Evolutionary conservation across 169 alveolate genomes (phyloP), one percentile per base, ranked within the genome.

Genomic region (Plasmodium gonderi): DNA sequence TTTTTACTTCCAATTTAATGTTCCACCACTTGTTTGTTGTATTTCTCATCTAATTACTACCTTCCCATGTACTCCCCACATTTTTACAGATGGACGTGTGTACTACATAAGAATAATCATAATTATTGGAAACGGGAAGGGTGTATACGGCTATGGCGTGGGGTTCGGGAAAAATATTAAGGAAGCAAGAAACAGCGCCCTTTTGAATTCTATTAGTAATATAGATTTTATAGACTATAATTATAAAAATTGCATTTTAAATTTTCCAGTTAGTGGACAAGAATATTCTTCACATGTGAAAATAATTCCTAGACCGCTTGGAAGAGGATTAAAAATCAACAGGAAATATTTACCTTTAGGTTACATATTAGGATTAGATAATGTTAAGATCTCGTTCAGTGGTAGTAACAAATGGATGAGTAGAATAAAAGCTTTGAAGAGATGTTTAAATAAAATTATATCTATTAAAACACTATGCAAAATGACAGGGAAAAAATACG

Each of bases 61-160:
- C n/a, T n/a, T n/a, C n/a, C n/a, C n/a, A n/a, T n/a, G n/a, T n/a
- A n/a, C n/a, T n/a, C n/a, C n/a, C n/a, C n/a, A n/a, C n/a, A n/a
- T n/a, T n/a, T 23, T 47, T 12, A 12, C 80, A 90, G 94, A 94
- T 69, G 97, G 97, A 8, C 80, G 97, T 33, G 96, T 95, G 36
- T 95, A 95, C 74, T 95, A 94, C 82, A 76, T 94, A 80, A 95
- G 97, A 47, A 94, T 94, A 14, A 91, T 95, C 20, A 94, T 91
- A 26, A 95, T 96, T 14, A 95, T 95, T 8, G 97, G 97, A 12
- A 95, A 95, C 67, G 97, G 97, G 9, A 92, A 92, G 45, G 97
- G 97, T 1, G 95, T 94, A 20, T 94, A 94, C 72, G 97, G 97
- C 44, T 93, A 91, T 17, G 97, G 97, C 12, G 96, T 95, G 26